phyloP scores from a whole-genome alignment of 257 asterid species.

The Petunia axillaris region DNA sequence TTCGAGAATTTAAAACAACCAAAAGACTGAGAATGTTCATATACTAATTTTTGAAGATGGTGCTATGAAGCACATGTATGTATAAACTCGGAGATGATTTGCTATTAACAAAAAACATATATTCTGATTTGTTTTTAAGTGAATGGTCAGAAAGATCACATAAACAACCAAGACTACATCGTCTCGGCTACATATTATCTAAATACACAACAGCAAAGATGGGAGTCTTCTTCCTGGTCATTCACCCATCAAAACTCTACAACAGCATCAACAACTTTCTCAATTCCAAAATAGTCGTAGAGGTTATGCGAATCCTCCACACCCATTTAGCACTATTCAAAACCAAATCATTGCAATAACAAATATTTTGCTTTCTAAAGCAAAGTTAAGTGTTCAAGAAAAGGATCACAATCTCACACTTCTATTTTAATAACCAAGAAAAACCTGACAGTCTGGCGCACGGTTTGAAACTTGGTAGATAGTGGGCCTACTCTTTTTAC shows the following conservation, averaged over 20 bases:
- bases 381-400: too few species aligned
- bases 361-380: too few species aligned
- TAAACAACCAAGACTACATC: background rate
- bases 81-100: background rate
- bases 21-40: background rate
- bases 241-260: background rate
- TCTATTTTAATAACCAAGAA: too few species aligned
- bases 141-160: too few species aligned
- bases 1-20: background rate
- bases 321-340: background rate
- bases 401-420: too few species aligned
- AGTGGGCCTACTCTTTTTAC: too few species aligned
- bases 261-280: background rate
- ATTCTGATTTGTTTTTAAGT: too few species aligned
- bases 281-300: background rate
- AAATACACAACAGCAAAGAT: background rate
- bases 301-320: background rate
- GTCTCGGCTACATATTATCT: background rate
- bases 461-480: too few species aligned
- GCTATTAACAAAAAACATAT: too few species aligned
- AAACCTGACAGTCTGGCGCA: too few species aligned
- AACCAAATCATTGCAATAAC: background rate
- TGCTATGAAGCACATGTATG: background rate
- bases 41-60: background rate
- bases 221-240: background rate